These are phyloP conservation scores for Vitis hybrid DNA, from an alignment of 177 flowering plant species.

Conservation along the genomic window DNA sequence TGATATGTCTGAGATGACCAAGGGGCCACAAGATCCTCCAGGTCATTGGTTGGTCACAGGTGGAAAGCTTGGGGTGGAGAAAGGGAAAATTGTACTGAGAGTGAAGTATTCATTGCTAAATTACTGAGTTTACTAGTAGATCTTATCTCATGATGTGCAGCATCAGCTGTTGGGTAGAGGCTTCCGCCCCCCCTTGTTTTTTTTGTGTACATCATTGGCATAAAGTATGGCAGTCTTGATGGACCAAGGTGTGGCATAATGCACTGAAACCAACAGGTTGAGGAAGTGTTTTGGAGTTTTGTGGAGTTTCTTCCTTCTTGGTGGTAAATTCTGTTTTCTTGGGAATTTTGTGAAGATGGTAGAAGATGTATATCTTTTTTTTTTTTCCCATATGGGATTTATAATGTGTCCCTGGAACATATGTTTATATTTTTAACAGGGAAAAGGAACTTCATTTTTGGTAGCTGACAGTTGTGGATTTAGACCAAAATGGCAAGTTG, in stretches of 20 bases:
- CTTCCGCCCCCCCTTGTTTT: neutral
- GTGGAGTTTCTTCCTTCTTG: constrained; percentile 8
- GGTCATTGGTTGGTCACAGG: constrained; percentile 96
- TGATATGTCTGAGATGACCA: constrained; percentile 63
- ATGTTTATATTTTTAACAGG: too few relatives aligned
- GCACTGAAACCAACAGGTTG: neutral
- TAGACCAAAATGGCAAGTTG: too few relatives aligned
- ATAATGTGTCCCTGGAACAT: too few relatives aligned
- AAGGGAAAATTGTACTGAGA: constrained; percentile 69
- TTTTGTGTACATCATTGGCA: constrained; percentile 27
- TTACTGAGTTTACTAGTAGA: constrained; percentile 34
- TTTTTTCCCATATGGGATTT: too few relatives aligned
- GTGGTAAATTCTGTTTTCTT: neutral
- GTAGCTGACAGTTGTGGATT: too few relatives aligned
- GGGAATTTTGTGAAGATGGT: constrained; percentile 4
- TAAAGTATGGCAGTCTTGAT: constrained; percentile 17
- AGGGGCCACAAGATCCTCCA: constrained; percentile 76
- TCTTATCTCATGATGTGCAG: constrained; percentile 12
- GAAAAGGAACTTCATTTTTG: too few relatives aligned
- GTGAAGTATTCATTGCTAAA: constrained; percentile 82
- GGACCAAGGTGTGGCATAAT: constrained; percentile 7
- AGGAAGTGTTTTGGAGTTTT: neutral
- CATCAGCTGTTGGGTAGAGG: constrained; percentile 7
- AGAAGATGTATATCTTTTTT: neutral
- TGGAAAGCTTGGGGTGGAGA: constrained; percentile 86